These are phyloP conservation scores for Aspergillus sclerotialis DNA, from an alignment of 2,329 filamentous ascomycete genomes.

Conservation along the genomic window DNA sequence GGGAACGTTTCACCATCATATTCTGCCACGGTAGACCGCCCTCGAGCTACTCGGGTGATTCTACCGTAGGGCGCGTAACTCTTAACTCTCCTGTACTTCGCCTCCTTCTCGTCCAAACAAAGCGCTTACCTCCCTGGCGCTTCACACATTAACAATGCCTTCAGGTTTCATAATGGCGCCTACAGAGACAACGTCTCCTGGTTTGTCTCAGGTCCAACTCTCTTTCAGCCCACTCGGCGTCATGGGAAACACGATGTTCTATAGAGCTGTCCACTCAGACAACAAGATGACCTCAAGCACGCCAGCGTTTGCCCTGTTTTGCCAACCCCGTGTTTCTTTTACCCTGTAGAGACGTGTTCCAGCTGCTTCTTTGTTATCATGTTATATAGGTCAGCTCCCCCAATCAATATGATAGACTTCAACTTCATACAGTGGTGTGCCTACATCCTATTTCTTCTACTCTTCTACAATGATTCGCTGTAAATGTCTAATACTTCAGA, in stretches of 20 bases:
- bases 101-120: no score
- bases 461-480: conserved; percentile 16
- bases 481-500: conserved; percentile 14
- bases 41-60: no score
- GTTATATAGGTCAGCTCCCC: conserved; percentile 1
- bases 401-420: conserved; percentile 1
- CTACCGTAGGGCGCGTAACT: no score
- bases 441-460: background rate
- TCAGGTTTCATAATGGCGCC: conserved; percentile 25
- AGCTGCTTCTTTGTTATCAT: conserved; percentile 4
- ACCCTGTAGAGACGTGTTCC: conserved; percentile 4
- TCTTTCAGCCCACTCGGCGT: no score
- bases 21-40: no score
- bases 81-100: no score
- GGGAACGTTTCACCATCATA: no score
- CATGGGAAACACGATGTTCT: no score
- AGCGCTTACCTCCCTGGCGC: no score
- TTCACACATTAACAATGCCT: no score
- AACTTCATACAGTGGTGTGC: background rate
- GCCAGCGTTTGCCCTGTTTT: conserved; percentile 9
- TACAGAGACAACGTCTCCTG: conserved; percentile 13
- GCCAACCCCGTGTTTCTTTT: conserved; percentile 5
- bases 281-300: background rate
- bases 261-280: background rate
- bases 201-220: conserved; percentile 20